Base-by-base conservation (phyloP, 768 basidiomycete species). In the Ephemerocybe angulata region DNA sequence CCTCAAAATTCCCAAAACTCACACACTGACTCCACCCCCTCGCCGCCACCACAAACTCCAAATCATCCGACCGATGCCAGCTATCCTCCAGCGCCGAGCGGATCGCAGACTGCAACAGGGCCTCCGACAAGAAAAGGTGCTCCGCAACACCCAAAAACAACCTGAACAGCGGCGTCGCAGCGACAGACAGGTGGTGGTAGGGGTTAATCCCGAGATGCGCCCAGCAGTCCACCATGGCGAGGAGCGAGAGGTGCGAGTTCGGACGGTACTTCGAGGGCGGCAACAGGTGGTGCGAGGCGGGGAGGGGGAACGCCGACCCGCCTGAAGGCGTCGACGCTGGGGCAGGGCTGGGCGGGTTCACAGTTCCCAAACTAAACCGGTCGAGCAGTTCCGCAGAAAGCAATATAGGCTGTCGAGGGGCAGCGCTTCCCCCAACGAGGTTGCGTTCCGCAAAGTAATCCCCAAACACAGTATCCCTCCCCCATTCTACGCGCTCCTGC, bases 181-280 rank as follows among this genome's bases (percentile, higher is more conserved):
- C 96, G 42, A 98, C 84, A 7, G 87, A 81, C 58, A 98, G 84
- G 72, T 98, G 95, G 30, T 83, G 85, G 66, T 90, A 96, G 0
- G 97, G 97, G 52, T 90, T 83, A 65, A 97, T 94, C 0, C 77
- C 74, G 50, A 98, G 83, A 49, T 82, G 81, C 7, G 91, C 88
- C 97, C 97, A 99, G 63, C 91, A 95, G 70, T 99, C 97, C 19
- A 98, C 97, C 94, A 99, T 98, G 15, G 95, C 94, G 46, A 98
- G 83, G 7, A 99, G 79, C 8, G 92, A 87, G 53, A 98, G 83
- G 67, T 99, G 96, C 1, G 93, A 95, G 67, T 98, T 98, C 7
- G 82, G 82, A 7, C 78, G 72, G 56, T 79, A 77, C 60, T 69
- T 53, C 60, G 68, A 2, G 41, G 72, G 44, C 80, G 86, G 60